A percentile compares a stretch with the other conserved stretches of the same genome.
phyloP scores from a whole-genome alignment of 2,329 filamentous ascomycete genomes.

The Rhytidhysteron rufulum region DNA sequence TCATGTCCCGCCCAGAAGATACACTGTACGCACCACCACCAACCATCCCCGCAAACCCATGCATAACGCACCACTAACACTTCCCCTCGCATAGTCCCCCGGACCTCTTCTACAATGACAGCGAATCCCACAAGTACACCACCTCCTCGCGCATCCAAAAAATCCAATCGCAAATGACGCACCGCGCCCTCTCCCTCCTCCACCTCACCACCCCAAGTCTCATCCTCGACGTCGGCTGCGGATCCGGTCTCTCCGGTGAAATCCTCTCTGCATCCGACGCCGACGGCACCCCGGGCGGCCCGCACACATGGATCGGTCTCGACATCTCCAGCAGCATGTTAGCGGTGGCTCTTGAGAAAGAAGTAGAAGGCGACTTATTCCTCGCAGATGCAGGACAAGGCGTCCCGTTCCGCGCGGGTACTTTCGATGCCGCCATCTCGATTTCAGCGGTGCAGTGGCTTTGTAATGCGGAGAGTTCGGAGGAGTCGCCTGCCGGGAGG shows the following conservation, averaged over 20 bases:
- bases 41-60: constrained; percentile 7
- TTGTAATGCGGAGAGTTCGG: constrained; percentile 88
- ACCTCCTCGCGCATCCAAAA: constrained; percentile 92
- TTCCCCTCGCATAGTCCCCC: constrained; percentile 61
- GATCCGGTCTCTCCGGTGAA: constrained; percentile 89
- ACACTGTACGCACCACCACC: constrained; percentile 61
- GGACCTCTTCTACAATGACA: constrained; percentile 96
- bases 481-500: constrained; percentile 74
- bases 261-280: constrained; percentile 68
- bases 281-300: constrained; percentile 64
- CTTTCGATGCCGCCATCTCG: constrained; percentile 91
- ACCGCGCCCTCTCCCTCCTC: constrained; percentile 87
- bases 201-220: constrained; percentile 74
- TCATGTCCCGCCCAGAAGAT: constrained; percentile 96
- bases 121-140: constrained; percentile 94
- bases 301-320: constrained; percentile 96
- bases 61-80: constrained; percentile 12
- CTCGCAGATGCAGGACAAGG: constrained; percentile 94
- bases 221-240: constrained; percentile 95
- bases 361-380: constrained; percentile 90
- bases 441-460: constrained; percentile 98
- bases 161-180: constrained; percentile 92
- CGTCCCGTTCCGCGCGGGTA: constrained; percentile 85
- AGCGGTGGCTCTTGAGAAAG: constrained; percentile 85
- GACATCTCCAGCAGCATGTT: constrained; percentile 95